Evolutionary conservation across 441 rosid species (phyloP).

Genomic region (Populus tomentosa): DNA sequence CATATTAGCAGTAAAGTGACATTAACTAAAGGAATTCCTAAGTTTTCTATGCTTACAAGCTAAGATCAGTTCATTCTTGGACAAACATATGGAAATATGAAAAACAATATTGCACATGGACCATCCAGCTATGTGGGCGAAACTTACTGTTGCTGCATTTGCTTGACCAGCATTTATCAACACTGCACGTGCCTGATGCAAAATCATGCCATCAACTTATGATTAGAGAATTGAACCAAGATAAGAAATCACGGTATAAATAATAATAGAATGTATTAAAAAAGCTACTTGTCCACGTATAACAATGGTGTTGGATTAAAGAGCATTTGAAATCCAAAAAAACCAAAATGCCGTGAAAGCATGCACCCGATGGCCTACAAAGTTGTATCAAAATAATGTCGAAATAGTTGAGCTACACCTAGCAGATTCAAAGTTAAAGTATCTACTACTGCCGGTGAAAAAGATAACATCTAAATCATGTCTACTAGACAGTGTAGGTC

Average conservation of each 20-base stretch:
- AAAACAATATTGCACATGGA: slow-evolving; percentile 9
- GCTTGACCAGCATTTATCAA: slow-evolving; percentile 98
- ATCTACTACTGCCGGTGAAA: neutral
- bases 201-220: slow-evolving; percentile 11
- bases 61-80: neutral
- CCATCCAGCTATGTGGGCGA: slow-evolving; percentile 12
- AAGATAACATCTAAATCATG: neutral
- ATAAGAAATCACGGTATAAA: neutral
- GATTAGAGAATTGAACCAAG: neutral
- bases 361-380: neutral
- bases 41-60: neutral
- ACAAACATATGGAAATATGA: neutral
- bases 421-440: neutral
- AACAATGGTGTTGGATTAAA: neutral
- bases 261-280: neutral
- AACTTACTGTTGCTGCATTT: slow-evolving; percentile 94
- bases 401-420: neutral
- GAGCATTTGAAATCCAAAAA: neutral
- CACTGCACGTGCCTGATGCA: slow-evolving; percentile 79
- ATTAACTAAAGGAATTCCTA: slow-evolving; percentile 1
- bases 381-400: neutral
- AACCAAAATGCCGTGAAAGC: neutral
- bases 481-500: neutral
- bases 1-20: neutral
- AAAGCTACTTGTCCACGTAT: neutral